A percentile compares a stretch with the other conserved stretches of the same genome.
Conservation (phyloP, 2,329 filamentous ascomycete genomes). For the Neopestalotiopsis rosae region DNA sequence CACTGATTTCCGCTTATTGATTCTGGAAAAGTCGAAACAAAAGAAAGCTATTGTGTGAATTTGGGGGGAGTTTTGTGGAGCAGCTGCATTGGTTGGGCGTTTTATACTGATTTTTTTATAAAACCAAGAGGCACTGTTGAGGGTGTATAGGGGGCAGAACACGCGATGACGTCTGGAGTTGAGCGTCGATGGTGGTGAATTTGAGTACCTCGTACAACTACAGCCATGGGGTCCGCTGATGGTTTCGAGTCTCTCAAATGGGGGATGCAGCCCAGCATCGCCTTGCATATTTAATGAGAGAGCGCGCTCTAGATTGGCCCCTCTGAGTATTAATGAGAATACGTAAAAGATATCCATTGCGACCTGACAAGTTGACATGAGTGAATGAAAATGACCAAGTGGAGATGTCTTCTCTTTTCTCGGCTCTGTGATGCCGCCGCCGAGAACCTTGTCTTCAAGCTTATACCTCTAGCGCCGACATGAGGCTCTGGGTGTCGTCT, state of each 20-base stretch:
- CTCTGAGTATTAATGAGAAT: neutral
- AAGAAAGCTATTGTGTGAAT: neutral
- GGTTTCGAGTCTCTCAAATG: neutral
- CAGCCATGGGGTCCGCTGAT: neutral
- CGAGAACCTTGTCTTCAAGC: conserved; percentile 9
- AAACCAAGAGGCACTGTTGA: neutral
- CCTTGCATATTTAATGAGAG: neutral
- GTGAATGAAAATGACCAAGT: too few relatives aligned
- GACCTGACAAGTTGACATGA: too few relatives aligned
- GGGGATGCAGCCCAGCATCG: neutral
- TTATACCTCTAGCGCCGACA: neutral
- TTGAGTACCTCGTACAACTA: neutral
- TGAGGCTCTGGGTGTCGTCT: conserved; percentile 13
- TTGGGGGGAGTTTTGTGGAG: conserved; percentile 8
- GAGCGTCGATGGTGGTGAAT: neutral
- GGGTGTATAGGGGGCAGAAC: neutral
- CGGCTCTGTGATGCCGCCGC: neutral
- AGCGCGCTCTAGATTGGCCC: neutral
- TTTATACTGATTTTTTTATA: conserved; percentile 7
- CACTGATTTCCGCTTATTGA: neutral
- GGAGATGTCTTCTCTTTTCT: neutral
- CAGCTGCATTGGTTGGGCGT: conserved; percentile 14
- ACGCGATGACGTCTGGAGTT: conserved; percentile 3
- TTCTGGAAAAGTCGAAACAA: neutral
- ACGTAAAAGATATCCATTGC: neutral